A percentile compares a stretch with the other conserved stretches of the same genome.
Conservation (phyloP, 1,284 basidiomycete species). For the Cryptococcus maquisensis region DNA sequence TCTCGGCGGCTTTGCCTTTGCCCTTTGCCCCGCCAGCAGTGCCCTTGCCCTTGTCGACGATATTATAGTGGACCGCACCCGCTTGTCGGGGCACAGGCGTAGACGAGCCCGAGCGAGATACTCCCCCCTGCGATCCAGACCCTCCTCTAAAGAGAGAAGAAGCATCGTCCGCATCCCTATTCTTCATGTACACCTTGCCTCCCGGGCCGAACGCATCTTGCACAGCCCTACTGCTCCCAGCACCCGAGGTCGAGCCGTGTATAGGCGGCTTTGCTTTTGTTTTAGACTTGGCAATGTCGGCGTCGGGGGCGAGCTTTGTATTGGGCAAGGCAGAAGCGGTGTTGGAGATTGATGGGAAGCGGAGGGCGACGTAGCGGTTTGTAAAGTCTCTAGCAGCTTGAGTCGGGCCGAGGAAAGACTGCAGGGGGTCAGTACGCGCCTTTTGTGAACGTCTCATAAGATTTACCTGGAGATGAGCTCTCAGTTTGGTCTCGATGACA, state of each 20-base stretch:
- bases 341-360: constrained; percentile 32
- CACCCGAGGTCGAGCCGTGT: background rate
- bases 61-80: constrained; percentile 29
- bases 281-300: constrained; percentile 6
- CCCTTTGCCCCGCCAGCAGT: constrained; percentile 15
- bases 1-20: constrained; percentile 20
- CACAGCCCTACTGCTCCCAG: background rate
- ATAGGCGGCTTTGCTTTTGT: background rate
- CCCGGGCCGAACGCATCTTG: constrained; percentile 29
- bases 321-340: constrained; percentile 17
- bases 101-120: constrained; percentile 1
- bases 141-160: constrained; percentile 2
- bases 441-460: background rate
- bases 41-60: constrained; percentile 9
- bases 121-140: background rate
- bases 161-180: constrained; percentile 19
- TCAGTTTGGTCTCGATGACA: constrained; percentile 28
- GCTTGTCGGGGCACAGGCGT: constrained; percentile 6
- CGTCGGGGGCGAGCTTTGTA: background rate
- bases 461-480: constrained; percentile 39
- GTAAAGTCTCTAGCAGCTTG: constrained; percentile 37
- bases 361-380: constrained; percentile 30
- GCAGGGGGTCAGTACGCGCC: background rate
- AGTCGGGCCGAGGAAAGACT: constrained; percentile 45
- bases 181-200: constrained; percentile 40